Base-by-base conservation (phyloP, 352 stramenopile genomes). In the Saprolegnia parasitica region DNA sequence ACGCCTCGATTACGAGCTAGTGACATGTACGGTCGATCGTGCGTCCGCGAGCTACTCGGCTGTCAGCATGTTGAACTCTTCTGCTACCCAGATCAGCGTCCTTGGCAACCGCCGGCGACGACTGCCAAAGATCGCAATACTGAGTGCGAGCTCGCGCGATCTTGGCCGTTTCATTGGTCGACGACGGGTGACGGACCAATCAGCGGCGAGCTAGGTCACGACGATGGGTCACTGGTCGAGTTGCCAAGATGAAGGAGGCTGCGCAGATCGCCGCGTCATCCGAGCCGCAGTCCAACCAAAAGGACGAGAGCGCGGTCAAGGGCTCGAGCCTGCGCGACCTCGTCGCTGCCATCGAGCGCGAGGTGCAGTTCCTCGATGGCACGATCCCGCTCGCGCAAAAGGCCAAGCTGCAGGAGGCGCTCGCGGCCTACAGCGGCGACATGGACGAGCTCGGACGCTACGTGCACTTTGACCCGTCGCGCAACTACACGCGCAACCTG, bases 401-500 rank as follows among this genome's bases (percentile, higher is more conserved):
- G 50, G 49, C 54, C 63, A 52, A 61, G 29, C 21, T 70, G 13
- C 54, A 70, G 32, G 35, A 42, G 15, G 49, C 54, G 45, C 54
- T 70, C 9, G 46, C 63, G 13, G 18, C 29, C 5, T 89, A 85
- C 65, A 66, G 72, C 3, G 74, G 79, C 40, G 73, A 85, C 65
- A 81, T 80, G 78, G 68, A 83, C 40, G 84, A 91, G 67, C 72
- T 90, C 42, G 64, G 81, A 67, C 78, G 78, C 50, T 98, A 95
- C 73, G 81, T 83, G 45, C 81, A 90, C 61, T 95, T 95, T 62
- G 87, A 97, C 62, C 32, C 76, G 6, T 86, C 78, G 16, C 88
- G 89, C 45, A 90, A 96, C 62, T 98, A 98, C 76, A 98, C 92
- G n/a, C 78, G 94, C 68, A 98, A 98, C 75, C 78, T 98, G 50